Conservation (phyloP, 345 rosid species). For the Erucastrum elatum region DNA sequence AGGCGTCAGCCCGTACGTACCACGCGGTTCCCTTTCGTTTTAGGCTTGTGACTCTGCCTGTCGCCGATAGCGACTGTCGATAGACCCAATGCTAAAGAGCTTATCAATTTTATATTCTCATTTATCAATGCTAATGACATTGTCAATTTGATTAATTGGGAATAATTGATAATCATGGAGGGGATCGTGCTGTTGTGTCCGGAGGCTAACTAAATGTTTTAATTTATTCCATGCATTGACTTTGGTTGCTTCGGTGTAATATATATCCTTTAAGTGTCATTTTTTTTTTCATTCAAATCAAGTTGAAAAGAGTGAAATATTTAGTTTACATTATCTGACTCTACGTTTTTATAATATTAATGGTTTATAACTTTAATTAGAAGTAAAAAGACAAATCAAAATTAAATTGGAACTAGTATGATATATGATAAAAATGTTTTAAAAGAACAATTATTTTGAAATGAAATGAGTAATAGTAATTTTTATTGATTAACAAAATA, state of each 20-base stretch:
- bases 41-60: slow-evolving; percentile 28
- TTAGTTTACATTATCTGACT: background rate
- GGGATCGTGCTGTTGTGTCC: slow-evolving; percentile 13
- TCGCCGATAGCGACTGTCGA: slow-evolving; percentile 26
- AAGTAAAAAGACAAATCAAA: background rate
- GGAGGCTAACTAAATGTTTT: background rate
- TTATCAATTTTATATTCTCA: background rate
- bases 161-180: slow-evolving; percentile 1
- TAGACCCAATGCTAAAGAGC: slow-evolving; percentile 3
- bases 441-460: background rate
- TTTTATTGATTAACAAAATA: background rate
- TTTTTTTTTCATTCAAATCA: no score
- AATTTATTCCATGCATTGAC: slow-evolving; percentile 19
- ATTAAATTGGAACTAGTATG: background rate
- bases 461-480: background rate
- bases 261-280: background rate
- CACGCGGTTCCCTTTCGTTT: slow-evolving; percentile 33
- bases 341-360: background rate
- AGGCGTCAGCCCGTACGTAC: slow-evolving; percentile 37
- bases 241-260: slow-evolving; percentile 14
- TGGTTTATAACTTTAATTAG: background rate
- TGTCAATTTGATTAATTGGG: slow-evolving; percentile 6
- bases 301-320: no score
- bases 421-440: background rate
- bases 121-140: slow-evolving; percentile 8